Base-by-base conservation (phyloP, 2,329 filamentous ascomycete species). In the Neofusicoccum laricinum region DNA sequence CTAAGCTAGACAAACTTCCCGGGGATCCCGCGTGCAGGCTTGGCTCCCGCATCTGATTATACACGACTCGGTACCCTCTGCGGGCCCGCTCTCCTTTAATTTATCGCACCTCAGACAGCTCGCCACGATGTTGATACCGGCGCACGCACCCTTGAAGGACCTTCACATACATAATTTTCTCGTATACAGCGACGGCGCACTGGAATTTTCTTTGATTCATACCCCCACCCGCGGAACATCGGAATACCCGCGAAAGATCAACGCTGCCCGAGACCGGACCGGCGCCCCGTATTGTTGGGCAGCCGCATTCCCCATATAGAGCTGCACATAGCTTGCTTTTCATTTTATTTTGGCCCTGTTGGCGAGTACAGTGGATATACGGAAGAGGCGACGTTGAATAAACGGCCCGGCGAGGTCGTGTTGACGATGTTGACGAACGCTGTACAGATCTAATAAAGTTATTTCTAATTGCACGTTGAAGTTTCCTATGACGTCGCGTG, bases 11-110 rank as follows among this genome's bases (percentile, higher is more conserved):
- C 25, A 46, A 38, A 59, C 55, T 59, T 59, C n/a, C 40, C 55
- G 40, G 53, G 17, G 30, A 59, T 59, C 40, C 55, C 55, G 55
- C 41, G 15, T 19, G 17, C 3, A 11, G 41, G 40, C 55, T 36
- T 57, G 53, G 53, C 51, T 41, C 51, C 30, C 34, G 53, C 40
- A 34, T 17, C 38, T 40, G 38, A 45, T 58, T 58, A 19, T 21
- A 45, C 53, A 58, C 53, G 55, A 59, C 40, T 59, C 41, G 55
- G 40, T 14, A n/a, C 8, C 25, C n/a, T 14, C n/a, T 46, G 55
- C 55, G 55, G 55, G 55, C 21, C 55, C 17, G 30, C 41, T 48
- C 55, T 59, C 55, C 55, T 46, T 59, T 59, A 59, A 59, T 59
- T 59, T 59, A 36, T 36, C 41, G 30, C 38, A 59, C 30, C 55